A percentile compares a stretch with the other conserved stretches of the same genome.
These are phyloP conservation scores for Xylaria digitata DNA, from an alignment of 2,329 filamentous ascomycete species.

Conservation along the genomic window DNA sequence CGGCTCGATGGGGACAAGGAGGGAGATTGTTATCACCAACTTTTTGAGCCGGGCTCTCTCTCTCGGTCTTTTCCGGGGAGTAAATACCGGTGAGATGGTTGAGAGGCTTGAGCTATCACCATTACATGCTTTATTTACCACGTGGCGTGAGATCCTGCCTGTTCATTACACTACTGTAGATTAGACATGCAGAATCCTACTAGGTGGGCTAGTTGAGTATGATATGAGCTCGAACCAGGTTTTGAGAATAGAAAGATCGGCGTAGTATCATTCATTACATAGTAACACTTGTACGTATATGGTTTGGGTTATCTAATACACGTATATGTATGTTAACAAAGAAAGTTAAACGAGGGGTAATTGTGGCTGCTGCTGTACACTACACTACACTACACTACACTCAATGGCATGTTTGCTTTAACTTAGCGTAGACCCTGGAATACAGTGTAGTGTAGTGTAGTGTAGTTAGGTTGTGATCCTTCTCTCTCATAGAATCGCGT, in stretches of 20 bases:
- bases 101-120: not conserved
- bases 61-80: too few relatives aligned
- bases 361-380: too few relatives aligned
- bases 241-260: not conserved
- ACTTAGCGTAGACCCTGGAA: too few relatives aligned
- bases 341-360: too few relatives aligned
- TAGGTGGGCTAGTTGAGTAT: not conserved
- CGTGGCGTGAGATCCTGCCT: constrained; percentile 2
- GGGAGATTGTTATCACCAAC: too few relatives aligned
- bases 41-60: not conserved
- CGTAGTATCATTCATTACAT: not conserved
- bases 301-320: not conserved
- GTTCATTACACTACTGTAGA: not conserved
- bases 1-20: not conserved
- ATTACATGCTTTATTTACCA: not conserved
- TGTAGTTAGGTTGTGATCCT: not conserved
- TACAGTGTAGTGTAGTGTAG: too few relatives aligned
- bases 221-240: not conserved
- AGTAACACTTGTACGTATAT: constrained; percentile 1
- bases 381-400: too few relatives aligned
- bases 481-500: not conserved
- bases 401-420: too few relatives aligned
- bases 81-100: not conserved
- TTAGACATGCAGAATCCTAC: not conserved
- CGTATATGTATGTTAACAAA: too few relatives aligned